Evolutionary conservation across 2,329 filamentous ascomycete species (phyloP).

Genomic region (Apiospora arundinis): DNA sequence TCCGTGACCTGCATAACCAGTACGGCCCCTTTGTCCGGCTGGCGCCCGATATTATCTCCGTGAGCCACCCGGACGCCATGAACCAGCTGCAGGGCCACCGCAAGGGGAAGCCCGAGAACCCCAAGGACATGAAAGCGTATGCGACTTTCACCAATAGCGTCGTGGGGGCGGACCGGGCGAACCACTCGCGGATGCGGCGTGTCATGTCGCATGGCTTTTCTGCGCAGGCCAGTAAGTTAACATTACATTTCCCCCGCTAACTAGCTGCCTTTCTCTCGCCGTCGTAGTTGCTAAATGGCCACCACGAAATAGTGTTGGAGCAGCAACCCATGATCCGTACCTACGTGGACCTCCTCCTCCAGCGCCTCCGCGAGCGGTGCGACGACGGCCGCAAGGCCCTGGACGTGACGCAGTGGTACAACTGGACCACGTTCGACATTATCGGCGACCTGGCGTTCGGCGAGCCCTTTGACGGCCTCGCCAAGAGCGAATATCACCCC

Average conservation of each 20-base stretch:
- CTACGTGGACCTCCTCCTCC: constrained; percentile 31
- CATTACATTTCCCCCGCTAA: neutral
- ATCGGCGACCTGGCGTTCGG: constrained; percentile 32
- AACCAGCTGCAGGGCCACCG: constrained; percentile 38
- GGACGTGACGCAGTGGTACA: constrained; percentile 28
- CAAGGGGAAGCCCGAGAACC: constrained; percentile 32
- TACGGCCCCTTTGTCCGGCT: constrained; percentile 24
- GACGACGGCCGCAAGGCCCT: neutral
- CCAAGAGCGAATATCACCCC: constrained; percentile 24
- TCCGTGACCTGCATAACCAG: constrained; percentile 14
- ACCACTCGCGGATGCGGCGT: constrained; percentile 22
- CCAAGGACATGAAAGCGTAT: constrained; percentile 34
- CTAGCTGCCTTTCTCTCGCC: too few species aligned
- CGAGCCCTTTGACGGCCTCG: constrained; percentile 30
- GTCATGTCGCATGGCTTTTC: constrained; percentile 31
- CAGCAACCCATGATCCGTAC: constrained; percentile 31
- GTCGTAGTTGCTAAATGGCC: too few species aligned
- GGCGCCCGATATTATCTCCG: constrained; percentile 38
- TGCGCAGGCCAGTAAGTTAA: constrained; percentile 19
- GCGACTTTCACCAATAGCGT: constrained; percentile 34
- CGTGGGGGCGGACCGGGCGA: constrained; percentile 36
- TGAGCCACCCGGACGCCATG: constrained; percentile 42
- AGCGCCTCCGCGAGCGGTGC: constrained; percentile 22
- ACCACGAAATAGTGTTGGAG: constrained; percentile 26
- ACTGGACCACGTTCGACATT: constrained; percentile 32